Percentiles rank a stretch among this genome's conserved stretches.
Evolutionary conservation across 768 basidiomycete genomes (phyloP).

Genomic region (Daedaleopsis sinensis): DNA sequence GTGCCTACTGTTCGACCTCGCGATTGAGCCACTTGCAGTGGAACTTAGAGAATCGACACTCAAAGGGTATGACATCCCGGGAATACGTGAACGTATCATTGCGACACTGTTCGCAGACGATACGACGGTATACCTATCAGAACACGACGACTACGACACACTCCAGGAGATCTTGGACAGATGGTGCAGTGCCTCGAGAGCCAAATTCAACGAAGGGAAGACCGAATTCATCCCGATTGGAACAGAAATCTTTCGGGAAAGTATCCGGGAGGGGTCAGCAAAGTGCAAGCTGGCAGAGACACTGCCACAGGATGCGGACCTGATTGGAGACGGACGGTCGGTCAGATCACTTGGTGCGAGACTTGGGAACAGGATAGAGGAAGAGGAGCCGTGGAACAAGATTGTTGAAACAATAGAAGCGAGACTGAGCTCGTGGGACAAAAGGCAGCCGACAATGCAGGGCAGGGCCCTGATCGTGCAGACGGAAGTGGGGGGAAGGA

Average conservation of each 20-base stretch:
- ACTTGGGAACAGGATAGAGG: conserved; percentile 19
- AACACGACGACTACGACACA: conserved; percentile 31
- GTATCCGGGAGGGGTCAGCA: neutral
- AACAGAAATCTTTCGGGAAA: conserved; percentile 24
- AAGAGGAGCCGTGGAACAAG: no score
- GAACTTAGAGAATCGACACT: conserved; percentile 22
- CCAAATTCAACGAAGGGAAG: conserved; percentile 46
- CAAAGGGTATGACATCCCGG: conserved; percentile 23
- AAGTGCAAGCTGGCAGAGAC: neutral
- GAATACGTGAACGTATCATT: conserved; percentile 8
- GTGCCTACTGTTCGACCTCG: conserved; percentile 35
- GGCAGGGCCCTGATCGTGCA: no score
- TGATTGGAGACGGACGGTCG: neutral
- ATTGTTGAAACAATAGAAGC: no score
- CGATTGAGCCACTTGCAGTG: conserved; percentile 35
- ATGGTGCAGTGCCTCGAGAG: conserved; percentile 46
- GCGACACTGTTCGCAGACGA: conserved; percentile 33
- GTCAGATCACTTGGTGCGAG: conserved; percentile 20
- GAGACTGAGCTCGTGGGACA: conserved; percentile 25
- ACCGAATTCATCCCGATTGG: conserved; percentile 42
- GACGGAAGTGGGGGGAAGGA: no score
- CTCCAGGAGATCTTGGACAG: conserved; percentile 26
- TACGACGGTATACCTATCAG: conserved; percentile 33
- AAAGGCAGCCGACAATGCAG: neutral
- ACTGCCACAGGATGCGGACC: no score